These are phyloP conservation scores for Bassia scoparia DNA, from an alignment of 148 eudicot genomes.

Conservation along the genomic window DNA sequence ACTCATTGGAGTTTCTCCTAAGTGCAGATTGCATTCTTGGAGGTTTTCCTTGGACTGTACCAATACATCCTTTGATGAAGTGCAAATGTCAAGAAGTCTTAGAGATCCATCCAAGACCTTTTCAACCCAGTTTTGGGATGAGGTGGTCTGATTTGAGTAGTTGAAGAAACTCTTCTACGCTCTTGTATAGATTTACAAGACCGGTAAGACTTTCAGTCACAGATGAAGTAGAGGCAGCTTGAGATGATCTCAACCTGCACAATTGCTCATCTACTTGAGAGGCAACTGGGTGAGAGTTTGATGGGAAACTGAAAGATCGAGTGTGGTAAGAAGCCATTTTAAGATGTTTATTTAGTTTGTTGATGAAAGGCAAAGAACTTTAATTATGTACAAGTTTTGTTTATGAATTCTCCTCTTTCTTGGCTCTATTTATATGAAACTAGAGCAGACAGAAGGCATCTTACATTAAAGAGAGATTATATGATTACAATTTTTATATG, in stretches of 20 bases:
- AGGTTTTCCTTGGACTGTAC: too few relatives aligned
- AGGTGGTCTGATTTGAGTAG: background rate
- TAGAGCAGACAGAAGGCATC: too few relatives aligned
- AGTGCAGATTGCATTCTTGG: too few relatives aligned
- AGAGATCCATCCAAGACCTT: too few relatives aligned
- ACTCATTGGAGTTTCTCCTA: too few relatives aligned
- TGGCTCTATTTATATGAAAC: too few relatives aligned
- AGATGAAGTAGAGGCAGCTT: conserved; percentile 1
- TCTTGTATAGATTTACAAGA: background rate
- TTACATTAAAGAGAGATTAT: background rate
- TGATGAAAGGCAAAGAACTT: background rate
- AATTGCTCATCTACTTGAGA: background rate
- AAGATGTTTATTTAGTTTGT: background rate
- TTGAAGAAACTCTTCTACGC: conserved; percentile 9
- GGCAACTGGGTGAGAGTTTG: background rate
- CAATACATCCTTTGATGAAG: too few relatives aligned
- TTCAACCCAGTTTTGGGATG: too few relatives aligned
- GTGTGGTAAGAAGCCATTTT: conserved; percentile 6
- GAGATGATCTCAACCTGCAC: background rate
- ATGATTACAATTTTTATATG: background rate
- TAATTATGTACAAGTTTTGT: background rate
- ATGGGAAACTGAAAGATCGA: background rate
- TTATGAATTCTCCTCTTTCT: background rate
- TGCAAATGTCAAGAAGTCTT: too few relatives aligned
- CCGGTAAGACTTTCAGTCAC: background rate